Conservation (phyloP, 768 basidiomycete genomes). For the Porpolomopsis calyptriformis region DNA sequence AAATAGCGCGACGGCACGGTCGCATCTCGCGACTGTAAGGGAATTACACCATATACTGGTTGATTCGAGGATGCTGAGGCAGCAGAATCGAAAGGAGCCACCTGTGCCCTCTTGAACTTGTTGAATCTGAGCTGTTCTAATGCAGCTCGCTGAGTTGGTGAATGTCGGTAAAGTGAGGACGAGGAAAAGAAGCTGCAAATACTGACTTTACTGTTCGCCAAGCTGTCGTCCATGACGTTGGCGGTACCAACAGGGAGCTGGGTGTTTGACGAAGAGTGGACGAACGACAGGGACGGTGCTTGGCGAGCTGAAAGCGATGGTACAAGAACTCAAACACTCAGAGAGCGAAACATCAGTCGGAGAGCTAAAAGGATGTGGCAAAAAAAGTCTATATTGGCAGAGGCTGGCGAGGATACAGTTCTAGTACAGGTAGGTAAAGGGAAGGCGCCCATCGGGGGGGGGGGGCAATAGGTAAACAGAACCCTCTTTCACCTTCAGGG, state of each 20-base stretch:
- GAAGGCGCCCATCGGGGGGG: too few species aligned
- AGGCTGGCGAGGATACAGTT: too few species aligned
- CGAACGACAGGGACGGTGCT: too few species aligned
- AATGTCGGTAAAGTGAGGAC: conserved; percentile 15
- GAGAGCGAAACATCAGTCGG: conserved; percentile 30
- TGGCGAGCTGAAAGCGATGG: conserved; percentile 13
- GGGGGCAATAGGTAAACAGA: too few species aligned
- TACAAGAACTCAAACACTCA: conserved; percentile 13
- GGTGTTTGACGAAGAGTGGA: too few species aligned
- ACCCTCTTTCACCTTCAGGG: too few species aligned
- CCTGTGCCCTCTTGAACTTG: conserved; percentile 25
- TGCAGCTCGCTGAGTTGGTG: conserved; percentile 27
- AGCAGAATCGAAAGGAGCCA: conserved; percentile 14
- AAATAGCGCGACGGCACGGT: conserved; percentile 58
- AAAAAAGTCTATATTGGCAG: conserved; percentile 16
- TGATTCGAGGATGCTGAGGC: conserved; percentile 18
- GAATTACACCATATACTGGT: conserved; percentile 29
- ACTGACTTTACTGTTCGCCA: conserved; percentile 44
- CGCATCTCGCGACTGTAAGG: conserved; percentile 66
- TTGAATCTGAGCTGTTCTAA: conserved; percentile 39
- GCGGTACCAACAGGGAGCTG: too few species aligned
- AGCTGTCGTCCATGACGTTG: too few species aligned
- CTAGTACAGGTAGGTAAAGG: too few species aligned
- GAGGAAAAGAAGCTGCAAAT: conserved; percentile 8
- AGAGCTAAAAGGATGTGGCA: conserved; percentile 43